Percentiles rank a stretch among this genome's conserved stretches.
Evolutionary conservation across 139 green algal genomes (phyloP).

Genomic region (Chlorella sorokiniana): DNA sequence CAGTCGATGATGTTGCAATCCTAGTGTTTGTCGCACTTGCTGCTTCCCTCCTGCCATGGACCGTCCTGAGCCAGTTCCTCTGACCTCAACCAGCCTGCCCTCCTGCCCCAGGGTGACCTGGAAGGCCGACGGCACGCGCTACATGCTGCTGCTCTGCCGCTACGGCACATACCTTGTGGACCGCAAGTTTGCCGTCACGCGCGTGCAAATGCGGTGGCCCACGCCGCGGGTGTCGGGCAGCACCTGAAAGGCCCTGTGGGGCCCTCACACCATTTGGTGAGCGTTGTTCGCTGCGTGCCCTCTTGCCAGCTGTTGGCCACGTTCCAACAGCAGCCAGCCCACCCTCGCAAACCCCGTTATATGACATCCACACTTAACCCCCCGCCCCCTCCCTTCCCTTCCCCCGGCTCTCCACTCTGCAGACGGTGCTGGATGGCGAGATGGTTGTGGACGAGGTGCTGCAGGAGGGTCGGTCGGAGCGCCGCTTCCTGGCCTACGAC

Average conservation of each 20-base stretch:
- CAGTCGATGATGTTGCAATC: no score
- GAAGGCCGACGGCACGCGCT: constrained; percentile 98
- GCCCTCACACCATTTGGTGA: constrained; percentile 25
- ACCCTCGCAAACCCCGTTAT: no score
- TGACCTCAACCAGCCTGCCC: constrained; percentile 1
- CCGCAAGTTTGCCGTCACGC: constrained; percentile 69
- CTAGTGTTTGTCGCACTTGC: no score
- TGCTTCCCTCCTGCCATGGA: neutral
- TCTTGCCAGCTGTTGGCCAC: no score
- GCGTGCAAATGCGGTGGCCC: constrained; percentile 70
- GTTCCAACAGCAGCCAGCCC: no score
- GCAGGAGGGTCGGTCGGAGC: constrained; percentile 38
- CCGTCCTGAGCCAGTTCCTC: neutral
- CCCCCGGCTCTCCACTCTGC: neutral
- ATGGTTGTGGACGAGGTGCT: constrained; percentile 92
- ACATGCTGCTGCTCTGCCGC: constrained; percentile 84
- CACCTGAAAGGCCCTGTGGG: constrained; percentile 30
- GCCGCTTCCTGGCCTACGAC: constrained; percentile 91
- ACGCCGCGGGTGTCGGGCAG: constrained; percentile 4
- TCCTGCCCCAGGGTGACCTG: constrained; percentile 83
- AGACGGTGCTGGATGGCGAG: constrained; percentile 95
- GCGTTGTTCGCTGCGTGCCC: neutral
- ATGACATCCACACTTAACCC: no score
- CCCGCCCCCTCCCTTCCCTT: neutral
- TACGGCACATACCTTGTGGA: constrained; percentile 93